Evolutionary conservation across 176 grass and related monocot species (phyloP).

Genomic region (Pontederia paniculata): DNA sequence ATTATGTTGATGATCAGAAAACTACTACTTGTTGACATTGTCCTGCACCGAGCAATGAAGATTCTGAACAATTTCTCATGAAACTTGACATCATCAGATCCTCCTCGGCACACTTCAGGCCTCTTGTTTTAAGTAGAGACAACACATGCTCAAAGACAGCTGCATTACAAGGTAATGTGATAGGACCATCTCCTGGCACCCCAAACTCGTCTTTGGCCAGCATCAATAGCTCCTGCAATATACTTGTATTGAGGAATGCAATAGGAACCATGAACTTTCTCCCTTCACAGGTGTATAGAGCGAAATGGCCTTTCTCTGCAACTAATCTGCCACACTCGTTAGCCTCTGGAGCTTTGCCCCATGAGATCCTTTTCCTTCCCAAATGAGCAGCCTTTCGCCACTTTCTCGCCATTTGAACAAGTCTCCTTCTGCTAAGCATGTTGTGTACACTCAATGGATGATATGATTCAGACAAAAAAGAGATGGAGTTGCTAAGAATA

Average conservation of each 20-base stretch:
- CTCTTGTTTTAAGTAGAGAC: no score
- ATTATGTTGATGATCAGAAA: background rate
- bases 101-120: no score
- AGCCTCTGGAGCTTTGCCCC: no score
- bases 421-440: slow-evolving; percentile 13
- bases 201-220: slow-evolving; percentile 36
- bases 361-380: no score
- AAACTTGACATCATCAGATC: slow-evolving; percentile 22
- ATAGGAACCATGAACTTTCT: slow-evolving; percentile 26
- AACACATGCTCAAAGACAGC: no score
- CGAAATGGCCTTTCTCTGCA: no score
- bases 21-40: background rate
- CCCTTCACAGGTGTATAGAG: no score
- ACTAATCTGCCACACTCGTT: no score
- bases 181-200: slow-evolving; percentile 24
- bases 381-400: no score
- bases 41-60: background rate
- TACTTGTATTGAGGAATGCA: background rate
- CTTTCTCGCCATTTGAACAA: slow-evolving; percentile 19
- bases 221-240: slow-evolving; percentile 30
- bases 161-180: no score
- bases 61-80: slow-evolving; percentile 1
- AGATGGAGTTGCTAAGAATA: no score
- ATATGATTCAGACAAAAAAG: background rate
- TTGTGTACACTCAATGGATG: no score